Evolutionary conservation across 495 filamentous ascomycete species (phyloP).

Genomic region (Chaetomium tenue): DNA sequence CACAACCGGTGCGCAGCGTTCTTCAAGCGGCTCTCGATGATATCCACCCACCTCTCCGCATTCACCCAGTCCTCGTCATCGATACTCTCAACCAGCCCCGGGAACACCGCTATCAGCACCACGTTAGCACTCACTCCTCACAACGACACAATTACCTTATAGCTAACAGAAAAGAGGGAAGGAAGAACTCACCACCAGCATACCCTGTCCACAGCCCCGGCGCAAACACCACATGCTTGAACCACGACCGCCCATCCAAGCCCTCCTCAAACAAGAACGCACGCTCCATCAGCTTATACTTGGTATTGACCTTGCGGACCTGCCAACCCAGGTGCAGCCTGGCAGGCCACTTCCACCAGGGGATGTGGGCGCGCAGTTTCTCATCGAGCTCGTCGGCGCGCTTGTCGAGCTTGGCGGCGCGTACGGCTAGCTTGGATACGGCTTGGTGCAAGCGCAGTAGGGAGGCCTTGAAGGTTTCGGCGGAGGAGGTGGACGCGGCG

Average conservation of each 20-base stretch:
- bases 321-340: constrained; percentile 61
- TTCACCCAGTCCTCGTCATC: constrained; percentile 70
- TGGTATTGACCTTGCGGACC: constrained; percentile 63
- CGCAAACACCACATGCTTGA: constrained; percentile 89
- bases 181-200: constrained; percentile 55
- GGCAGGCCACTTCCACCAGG: constrained; percentile 79
- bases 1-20: constrained; percentile 56
- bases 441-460: constrained; percentile 46
- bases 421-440: constrained; percentile 54
- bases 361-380: constrained; percentile 63
- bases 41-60: constrained; percentile 73
- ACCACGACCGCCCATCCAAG: constrained; percentile 81
- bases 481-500: constrained; percentile 25
- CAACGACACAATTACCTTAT: too few species aligned
- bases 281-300: constrained; percentile 77
- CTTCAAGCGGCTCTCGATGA: constrained; percentile 66
- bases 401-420: constrained; percentile 57
- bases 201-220: constrained; percentile 90
- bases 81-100: constrained; percentile 81
- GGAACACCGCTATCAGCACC: constrained; percentile 60
- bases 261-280: constrained; percentile 76
- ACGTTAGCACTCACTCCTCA: constrained; percentile 20
- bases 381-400: constrained; percentile 62
- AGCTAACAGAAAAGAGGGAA: not conserved
- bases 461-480: constrained; percentile 50